Evolutionary conservation across 345 rosid genomes (phyloP).

Genomic region (Cochlearia excelsa): DNA sequence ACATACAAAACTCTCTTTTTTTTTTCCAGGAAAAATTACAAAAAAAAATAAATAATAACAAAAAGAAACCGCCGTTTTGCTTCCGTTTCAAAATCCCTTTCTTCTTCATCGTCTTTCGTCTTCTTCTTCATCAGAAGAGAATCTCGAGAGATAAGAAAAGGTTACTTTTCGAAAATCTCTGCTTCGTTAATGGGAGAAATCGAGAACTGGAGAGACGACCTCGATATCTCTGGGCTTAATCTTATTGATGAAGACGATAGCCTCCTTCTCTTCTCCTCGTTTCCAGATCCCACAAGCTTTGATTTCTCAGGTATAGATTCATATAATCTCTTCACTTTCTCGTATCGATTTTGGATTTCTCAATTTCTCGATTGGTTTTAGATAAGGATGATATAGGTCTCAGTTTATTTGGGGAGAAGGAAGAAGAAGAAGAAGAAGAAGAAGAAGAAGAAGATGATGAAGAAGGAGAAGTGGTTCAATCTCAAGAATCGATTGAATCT

Average conservation of each 20-base stretch:
- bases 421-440: slow-evolving; percentile 26
- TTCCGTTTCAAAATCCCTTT: slow-evolving; percentile 46
- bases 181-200: slow-evolving; percentile 48
- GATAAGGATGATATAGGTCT: slow-evolving; percentile 37
- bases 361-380: too few species aligned
- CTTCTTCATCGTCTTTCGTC: neutral
- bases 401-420: slow-evolving; percentile 34
- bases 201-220: slow-evolving; percentile 33
- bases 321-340: slow-evolving; percentile 1
- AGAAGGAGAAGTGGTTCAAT: slow-evolving; percentile 30
- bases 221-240: slow-evolving; percentile 47
- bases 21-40: too few species aligned
- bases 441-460: slow-evolving; percentile 16
- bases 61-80: slow-evolving; percentile 50
- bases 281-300: slow-evolving; percentile 29
- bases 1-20: too few species aligned
- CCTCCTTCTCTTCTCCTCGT: slow-evolving; percentile 59
- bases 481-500: slow-evolving; percentile 37
- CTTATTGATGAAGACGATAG: slow-evolving; percentile 91
- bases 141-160: neutral
- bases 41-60: neutral
- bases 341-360: neutral
- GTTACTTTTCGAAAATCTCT: slow-evolving; percentile 1
- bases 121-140: slow-evolving; percentile 6
- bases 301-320: slow-evolving; percentile 38